Evolutionary conservation across 2,329 filamentous ascomycete species (phyloP).

Genomic region (Helicocarpus griseus): DNA sequence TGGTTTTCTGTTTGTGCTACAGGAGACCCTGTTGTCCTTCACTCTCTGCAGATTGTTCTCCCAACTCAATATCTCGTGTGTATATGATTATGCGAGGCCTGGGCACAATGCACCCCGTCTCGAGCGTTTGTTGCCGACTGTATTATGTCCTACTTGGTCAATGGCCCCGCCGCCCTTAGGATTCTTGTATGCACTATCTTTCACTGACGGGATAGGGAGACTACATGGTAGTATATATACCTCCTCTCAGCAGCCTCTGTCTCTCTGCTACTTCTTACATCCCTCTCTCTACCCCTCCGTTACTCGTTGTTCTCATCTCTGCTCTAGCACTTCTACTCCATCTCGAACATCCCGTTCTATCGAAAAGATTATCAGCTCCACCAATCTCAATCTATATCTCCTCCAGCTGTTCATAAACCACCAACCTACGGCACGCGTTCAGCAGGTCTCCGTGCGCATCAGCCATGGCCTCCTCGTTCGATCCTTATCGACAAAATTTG

Average conservation of each 20-base stretch:
- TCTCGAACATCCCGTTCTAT: not conserved
- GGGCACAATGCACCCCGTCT: not conserved
- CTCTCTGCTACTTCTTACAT: not conserved
- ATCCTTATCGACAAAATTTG: constrained; percentile 45
- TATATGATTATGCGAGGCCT: not conserved
- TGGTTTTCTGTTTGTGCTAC: constrained; percentile 1
- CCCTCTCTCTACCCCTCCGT: not conserved
- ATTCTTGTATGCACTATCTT: not conserved
- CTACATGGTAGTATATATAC: not conserved
- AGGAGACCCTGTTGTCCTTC: not conserved
- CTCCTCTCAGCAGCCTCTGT: not conserved
- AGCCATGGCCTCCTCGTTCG: constrained; percentile 24
- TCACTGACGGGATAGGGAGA: not conserved
- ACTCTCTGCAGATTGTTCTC: constrained; percentile 2
- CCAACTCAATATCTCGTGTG: not conserved
- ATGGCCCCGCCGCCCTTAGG: not conserved
- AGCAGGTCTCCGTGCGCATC: not conserved
- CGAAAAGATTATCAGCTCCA: not conserved
- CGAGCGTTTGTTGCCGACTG: not conserved
- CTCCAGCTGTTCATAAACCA: not conserved
- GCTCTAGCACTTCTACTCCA: not conserved
- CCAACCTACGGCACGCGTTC: not conserved
- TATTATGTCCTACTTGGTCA: not conserved
- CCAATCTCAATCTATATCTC: not conserved
- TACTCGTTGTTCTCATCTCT: not conserved